Conservation (phyloP, 2,329 filamentous ascomycete genomes). For the Acrodontium crateriforme region DNA sequence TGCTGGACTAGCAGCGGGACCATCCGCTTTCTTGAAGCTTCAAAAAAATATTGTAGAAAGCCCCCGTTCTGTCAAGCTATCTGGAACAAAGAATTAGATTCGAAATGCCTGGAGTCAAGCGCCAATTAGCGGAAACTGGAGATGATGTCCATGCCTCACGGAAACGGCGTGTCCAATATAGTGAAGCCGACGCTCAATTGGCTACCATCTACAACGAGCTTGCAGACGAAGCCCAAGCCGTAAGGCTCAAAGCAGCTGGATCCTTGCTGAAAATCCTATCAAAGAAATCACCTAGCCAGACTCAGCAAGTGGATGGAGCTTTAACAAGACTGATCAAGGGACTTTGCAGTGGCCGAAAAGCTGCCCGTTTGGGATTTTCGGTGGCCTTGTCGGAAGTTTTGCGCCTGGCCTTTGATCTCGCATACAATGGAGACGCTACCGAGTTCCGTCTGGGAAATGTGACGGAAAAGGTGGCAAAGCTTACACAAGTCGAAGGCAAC, state of each 20-base stretch:
- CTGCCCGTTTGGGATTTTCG: constrained; percentile 77
- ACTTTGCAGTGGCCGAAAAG: constrained; percentile 79
- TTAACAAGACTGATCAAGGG: constrained; percentile 57
- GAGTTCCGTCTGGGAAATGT: constrained; percentile 24
- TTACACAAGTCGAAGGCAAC: constrained; percentile 38
- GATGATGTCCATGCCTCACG: constrained; percentile 17
- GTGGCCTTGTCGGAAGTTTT: constrained; percentile 74
- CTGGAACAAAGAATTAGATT: not conserved
- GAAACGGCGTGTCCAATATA: constrained; percentile 22
- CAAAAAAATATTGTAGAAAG: no score
- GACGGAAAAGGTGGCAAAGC: constrained; percentile 38
- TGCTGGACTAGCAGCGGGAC: no score
- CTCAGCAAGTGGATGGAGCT: constrained; percentile 26
- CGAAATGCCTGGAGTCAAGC: constrained; percentile 14
- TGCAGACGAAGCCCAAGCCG: constrained; percentile 31
- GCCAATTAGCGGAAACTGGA: constrained; percentile 8
- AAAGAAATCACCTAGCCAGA: constrained; percentile 23
- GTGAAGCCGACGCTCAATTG: constrained; percentile 28
- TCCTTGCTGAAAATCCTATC: constrained; percentile 30
- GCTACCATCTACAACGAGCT: constrained; percentile 34
- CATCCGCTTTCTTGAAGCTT: no score
- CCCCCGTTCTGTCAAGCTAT: constrained; percentile 1
- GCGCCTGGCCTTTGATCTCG: constrained; percentile 42
- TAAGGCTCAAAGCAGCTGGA: constrained; percentile 32
- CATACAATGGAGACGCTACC: constrained; percentile 2